Conservation (phyloP, 441 rosid genomes). For the Heliophila coronopifolia region DNA sequence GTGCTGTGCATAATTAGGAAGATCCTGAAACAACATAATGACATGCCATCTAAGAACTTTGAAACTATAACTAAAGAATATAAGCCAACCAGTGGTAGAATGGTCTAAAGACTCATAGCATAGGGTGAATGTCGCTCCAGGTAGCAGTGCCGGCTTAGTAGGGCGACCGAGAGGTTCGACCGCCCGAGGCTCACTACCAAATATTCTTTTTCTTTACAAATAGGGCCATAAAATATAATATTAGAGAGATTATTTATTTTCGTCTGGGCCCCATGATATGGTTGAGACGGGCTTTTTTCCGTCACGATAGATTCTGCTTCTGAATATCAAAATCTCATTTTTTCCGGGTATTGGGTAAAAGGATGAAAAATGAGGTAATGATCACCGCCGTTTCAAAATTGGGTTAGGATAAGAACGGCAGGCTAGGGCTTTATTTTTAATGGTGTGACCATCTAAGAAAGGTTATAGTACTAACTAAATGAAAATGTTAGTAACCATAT, state of each 20-base stretch:
- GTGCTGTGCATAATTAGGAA: constrained; percentile 97
- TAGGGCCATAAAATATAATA: no score
- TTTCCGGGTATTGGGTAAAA: neutral
- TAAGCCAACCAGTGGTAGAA: constrained; percentile 8
- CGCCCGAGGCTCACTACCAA: no score
- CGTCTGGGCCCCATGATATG: no score
- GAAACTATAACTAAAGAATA: neutral
- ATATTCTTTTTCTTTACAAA: no score
- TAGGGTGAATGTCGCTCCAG: neutral
- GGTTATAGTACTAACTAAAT: neutral
- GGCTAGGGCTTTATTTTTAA: neutral
- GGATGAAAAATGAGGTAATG: neutral
- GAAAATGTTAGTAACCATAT: neutral
- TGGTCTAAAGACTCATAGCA: neutral
- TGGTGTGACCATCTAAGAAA: neutral
- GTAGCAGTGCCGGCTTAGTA: no score
- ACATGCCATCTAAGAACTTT: constrained; percentile 12
- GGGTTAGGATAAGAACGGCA: neutral
- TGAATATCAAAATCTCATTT: neutral
- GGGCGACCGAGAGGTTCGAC: no score
- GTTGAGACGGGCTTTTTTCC: no score
- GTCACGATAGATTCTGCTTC: neutral
- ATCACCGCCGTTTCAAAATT: constrained; percentile 1
- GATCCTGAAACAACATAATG: constrained; percentile 61
- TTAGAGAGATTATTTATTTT: no score